Evolutionary conservation across 768 basidiomycete species (phyloP).

Genomic region (Collybiopsis luxurians): DNA sequence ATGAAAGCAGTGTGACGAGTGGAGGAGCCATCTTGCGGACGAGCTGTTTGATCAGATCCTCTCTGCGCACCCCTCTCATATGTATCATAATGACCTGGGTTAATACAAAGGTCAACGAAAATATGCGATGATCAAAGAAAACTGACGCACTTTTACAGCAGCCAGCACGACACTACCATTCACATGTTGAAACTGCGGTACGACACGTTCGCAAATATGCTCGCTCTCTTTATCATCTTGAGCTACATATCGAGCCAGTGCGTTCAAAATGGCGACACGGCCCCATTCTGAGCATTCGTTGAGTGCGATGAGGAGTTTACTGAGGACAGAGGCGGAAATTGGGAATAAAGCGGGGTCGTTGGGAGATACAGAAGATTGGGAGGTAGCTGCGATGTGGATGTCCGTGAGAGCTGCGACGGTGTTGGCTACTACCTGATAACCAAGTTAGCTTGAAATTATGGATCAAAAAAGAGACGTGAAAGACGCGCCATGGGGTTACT

Average conservation of each 20-base stretch:
- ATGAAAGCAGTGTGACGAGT: conserved; percentile 90
- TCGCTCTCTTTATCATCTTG: conserved; percentile 94
- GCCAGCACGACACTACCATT: conserved; percentile 97
- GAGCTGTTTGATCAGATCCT: conserved; percentile 82
- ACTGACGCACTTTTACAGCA: conserved; percentile 75
- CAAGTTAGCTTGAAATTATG: not conserved
- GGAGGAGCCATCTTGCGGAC: conserved; percentile 98
- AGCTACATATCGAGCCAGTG: conserved; percentile 79
- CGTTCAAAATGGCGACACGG: conserved; percentile 87
- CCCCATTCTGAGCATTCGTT: conserved; percentile 99
- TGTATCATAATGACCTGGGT: conserved; percentile 96
- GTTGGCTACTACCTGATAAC: conserved; percentile 89
- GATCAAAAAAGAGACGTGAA: not conserved
- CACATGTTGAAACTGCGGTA: conserved; percentile 97
- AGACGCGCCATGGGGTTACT: conserved; percentile 89
- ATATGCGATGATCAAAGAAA: not conserved
- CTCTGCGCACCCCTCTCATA: conserved; percentile 76
- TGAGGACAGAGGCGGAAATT: conserved; percentile 81
- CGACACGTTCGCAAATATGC: conserved; percentile 97
- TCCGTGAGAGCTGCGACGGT: conserved; percentile 92
- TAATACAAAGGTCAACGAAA: not conserved
- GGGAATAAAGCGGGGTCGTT: conserved; percentile 69
- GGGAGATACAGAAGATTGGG: conserved; percentile 49
- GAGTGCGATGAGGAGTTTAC: conserved; percentile 89
- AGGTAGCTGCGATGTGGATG: conserved; percentile 74